phyloP scores from a whole-genome alignment of 257 asterid species.

The Henckelia pumila region DNA sequence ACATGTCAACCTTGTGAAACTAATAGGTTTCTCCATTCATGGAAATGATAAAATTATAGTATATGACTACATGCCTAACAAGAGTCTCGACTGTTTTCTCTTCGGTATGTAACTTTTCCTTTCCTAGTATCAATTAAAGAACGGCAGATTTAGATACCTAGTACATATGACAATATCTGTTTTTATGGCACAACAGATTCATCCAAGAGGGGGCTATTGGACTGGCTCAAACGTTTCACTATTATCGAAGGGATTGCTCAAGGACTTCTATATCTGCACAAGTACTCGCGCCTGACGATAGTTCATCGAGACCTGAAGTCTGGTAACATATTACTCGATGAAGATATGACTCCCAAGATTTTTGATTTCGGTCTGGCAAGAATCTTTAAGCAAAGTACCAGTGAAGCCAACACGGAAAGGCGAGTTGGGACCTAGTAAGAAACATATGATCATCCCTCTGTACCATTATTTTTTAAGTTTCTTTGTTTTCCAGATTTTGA shows the following conservation, averaged over 20 bases:
- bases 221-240: slow-evolving; percentile 36
- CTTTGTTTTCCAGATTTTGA: neutral
- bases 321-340: slow-evolving; percentile 52
- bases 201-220: slow-evolving; percentile 26
- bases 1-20: slow-evolving; percentile 60
- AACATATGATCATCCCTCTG: neutral
- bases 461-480: neutral
- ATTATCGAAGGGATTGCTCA: slow-evolving; percentile 51
- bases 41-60: slow-evolving; percentile 56
- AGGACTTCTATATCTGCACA: slow-evolving; percentile 65
- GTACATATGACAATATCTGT: neutral
- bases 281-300: slow-evolving; percentile 52
- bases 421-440: slow-evolving; percentile 62
- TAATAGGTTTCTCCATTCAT: slow-evolving; percentile 52
- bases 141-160: neutral
- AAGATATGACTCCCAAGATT: slow-evolving; percentile 62
- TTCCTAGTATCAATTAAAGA: neutral
- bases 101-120: slow-evolving; percentile 33
- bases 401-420: slow-evolving; percentile 49
- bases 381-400: slow-evolving; percentile 40
- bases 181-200: slow-evolving; percentile 21
- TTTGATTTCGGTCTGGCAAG: slow-evolving; percentile 70
- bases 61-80: too few relatives aligned
- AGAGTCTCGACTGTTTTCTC: slow-evolving; percentile 57
- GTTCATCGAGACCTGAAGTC: slow-evolving; percentile 64